Evolutionary conservation across 495 filamentous ascomycete genomes (phyloP), one percentile per base, ranked within the genome.

Genomic region (Annulohypoxylon nitens): DNA sequence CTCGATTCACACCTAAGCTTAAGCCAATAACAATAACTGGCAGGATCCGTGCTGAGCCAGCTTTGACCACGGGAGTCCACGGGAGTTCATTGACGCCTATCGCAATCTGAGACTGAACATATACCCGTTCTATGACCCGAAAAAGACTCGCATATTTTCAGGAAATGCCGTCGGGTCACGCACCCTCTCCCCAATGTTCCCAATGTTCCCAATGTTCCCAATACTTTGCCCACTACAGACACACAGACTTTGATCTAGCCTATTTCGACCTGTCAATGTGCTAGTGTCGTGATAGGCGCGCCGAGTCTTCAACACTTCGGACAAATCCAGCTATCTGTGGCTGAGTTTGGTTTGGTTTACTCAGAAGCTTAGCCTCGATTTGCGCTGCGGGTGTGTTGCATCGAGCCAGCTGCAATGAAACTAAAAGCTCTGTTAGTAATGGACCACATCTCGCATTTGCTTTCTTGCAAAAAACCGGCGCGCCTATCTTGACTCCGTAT

Each of bases 381-480:
- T 69, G 41, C 50, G 51, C 73, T 75, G 73, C 73, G 45, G 73
- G 69, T 72, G 73, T 68, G 73, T 75, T 73, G 73, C 73, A 75
- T 75, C 65, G 69, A 69, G 45, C 73, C 69, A 72, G 69, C 73
- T 75, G 68, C 73, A 67, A 75, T 71, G 73, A 50, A 75, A 75
- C 73, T 16, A 66, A 20, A 43, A 36, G 25, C 34, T 61, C 37
- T 59, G 73, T 69, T 72, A 69, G 61, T 69, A 55, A 69, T 73
- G 50, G 57, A 75, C 65, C 43, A 66, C 73, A 75, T 68, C 55
- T 73, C 64, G 64, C 73, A 67, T 72, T 67, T 72, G 68, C 53
- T 61, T 67, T 69, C 61, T 70, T 59, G 57, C 39, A 69, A 53
- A 47, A 12, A 18, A 54, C 18, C 57, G 51, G 58, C 67, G 64